Percentiles rank a stretch among this genome's conserved stretches.
Conservation (phyloP, 371 early-diverging fungal genomes). For the Mucor plumbeus region DNA sequence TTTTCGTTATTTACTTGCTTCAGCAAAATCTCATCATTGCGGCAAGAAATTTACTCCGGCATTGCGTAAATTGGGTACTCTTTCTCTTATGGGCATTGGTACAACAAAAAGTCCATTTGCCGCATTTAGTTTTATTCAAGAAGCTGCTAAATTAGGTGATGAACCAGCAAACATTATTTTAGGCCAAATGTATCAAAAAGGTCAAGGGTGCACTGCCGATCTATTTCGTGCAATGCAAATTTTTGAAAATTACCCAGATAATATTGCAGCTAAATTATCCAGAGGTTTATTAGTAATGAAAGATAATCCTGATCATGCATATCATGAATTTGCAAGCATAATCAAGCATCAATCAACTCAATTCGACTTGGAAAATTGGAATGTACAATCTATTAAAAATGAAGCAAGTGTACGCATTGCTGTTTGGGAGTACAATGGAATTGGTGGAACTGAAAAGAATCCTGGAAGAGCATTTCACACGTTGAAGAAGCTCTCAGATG, state of each 20-base stretch:
- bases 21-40: not conserved
- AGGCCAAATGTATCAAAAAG: constrained; percentile 28
- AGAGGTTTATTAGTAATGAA: constrained; percentile 20
- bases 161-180: constrained; percentile 21
- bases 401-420: constrained; percentile 27
- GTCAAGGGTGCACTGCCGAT: constrained; percentile 14
- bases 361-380: constrained; percentile 23
- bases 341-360: not conserved
- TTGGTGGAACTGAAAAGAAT: constrained; percentile 18
- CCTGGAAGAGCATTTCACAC: constrained; percentile 10
- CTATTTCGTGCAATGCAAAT: constrained; percentile 15
- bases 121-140: constrained; percentile 18
- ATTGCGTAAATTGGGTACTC: constrained; percentile 18
- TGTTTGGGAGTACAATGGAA: constrained; percentile 28
- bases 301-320: constrained; percentile 21
- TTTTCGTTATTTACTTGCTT: constrained; percentile 12
- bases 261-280: constrained; percentile 25
- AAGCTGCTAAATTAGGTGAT: constrained; percentile 24
- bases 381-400: constrained; percentile 14
- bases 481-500: constrained; percentile 23
- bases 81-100: constrained; percentile 22
- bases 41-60: not conserved
- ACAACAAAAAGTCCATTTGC: not conserved
- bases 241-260: constrained; percentile 10
- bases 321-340: constrained; percentile 13